Conservation (phyloP, 1,139 yeast genomes). For the Zygosaccharomyces sapae region DNA sequence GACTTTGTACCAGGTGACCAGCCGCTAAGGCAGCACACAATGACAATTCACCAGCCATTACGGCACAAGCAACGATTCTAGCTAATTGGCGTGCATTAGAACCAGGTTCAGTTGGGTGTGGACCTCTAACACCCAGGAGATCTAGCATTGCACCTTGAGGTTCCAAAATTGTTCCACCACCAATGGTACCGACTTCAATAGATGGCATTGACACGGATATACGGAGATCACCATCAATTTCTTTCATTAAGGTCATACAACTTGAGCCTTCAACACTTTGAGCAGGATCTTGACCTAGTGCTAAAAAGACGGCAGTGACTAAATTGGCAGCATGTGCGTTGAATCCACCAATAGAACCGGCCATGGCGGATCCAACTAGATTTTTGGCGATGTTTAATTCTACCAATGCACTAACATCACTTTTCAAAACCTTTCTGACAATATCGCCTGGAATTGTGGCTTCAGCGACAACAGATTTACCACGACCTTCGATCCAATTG, state of each 20-base stretch:
- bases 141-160: constrained; percentile 98
- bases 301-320: constrained; percentile 88
- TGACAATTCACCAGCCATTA: constrained; percentile 92
- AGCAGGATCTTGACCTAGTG: constrained; percentile 98
- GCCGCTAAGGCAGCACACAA: constrained; percentile 74
- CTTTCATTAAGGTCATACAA: constrained; percentile 93
- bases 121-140: constrained; percentile 89
- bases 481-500: constrained; percentile 99
- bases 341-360: constrained; percentile 96
- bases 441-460: constrained; percentile 81
- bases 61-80: constrained; percentile 90
- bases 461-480: constrained; percentile 95
- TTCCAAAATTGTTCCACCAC: constrained; percentile 96
- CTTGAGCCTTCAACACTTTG: constrained; percentile 96
- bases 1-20: constrained; percentile 96
- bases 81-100: constrained; percentile 93
- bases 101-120: constrained; percentile 94
- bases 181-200: constrained; percentile 97
- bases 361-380: constrained; percentile 95
- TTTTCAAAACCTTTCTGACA: constrained; percentile 77
- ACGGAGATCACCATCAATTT: constrained; percentile 73
- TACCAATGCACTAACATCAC: constrained; percentile 88
- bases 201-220: constrained; percentile 98
- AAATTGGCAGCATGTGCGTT: constrained; percentile 97
- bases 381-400: constrained; percentile 86